A percentile compares a stretch with the other conserved stretches of the same genome.
Evolutionary conservation across 192 early-diverging fungal species (phyloP).

Genomic region (Chytriomyces confervae): DNA sequence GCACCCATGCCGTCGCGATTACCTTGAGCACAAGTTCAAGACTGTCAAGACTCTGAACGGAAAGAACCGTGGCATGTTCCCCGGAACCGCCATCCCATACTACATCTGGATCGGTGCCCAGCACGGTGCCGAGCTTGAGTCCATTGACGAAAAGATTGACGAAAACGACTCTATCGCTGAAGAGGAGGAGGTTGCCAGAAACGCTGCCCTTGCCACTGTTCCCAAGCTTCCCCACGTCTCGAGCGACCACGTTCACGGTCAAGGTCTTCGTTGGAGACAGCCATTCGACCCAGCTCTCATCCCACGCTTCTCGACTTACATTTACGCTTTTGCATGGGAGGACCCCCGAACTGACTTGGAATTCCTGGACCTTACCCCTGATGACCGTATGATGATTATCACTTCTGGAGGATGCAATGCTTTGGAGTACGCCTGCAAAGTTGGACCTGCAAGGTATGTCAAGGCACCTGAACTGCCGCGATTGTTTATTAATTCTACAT

Average conservation of each 20-base stretch:
- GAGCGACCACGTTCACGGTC: conserved; percentile 55
- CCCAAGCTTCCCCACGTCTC: conserved; percentile 38
- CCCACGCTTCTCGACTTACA: conserved; percentile 79
- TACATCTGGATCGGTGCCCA: conserved; percentile 83
- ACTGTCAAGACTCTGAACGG: conserved; percentile 76
- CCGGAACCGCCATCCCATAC: conserved; percentile 82
- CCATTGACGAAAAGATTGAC: conserved; percentile 34
- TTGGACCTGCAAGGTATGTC: conserved; percentile 55
- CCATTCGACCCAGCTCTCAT: conserved; percentile 54
- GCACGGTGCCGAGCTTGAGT: conserved; percentile 43
- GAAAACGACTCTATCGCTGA: conserved; percentile 43
- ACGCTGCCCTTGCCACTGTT: conserved; percentile 2
- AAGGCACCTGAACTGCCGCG: not conserved
- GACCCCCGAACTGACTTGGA: conserved; percentile 78
- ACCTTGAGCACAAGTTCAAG: conserved; percentile 82
- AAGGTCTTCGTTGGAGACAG: conserved; percentile 56
- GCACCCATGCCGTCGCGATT: conserved; percentile 77
- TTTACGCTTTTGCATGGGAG: conserved; percentile 89
- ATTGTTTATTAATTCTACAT: conserved; percentile 3
- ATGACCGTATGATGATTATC: conserved; percentile 78
- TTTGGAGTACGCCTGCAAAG: conserved; percentile 77
- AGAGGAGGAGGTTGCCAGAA: conserved; percentile 36
- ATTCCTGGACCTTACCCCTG: conserved; percentile 66
- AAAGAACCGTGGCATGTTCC: conserved; percentile 76
- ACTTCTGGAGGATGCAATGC: conserved; percentile 85